phyloP scores from a whole-genome alignment of 164 flowering plant genomes.

The Piper longum region DNA sequence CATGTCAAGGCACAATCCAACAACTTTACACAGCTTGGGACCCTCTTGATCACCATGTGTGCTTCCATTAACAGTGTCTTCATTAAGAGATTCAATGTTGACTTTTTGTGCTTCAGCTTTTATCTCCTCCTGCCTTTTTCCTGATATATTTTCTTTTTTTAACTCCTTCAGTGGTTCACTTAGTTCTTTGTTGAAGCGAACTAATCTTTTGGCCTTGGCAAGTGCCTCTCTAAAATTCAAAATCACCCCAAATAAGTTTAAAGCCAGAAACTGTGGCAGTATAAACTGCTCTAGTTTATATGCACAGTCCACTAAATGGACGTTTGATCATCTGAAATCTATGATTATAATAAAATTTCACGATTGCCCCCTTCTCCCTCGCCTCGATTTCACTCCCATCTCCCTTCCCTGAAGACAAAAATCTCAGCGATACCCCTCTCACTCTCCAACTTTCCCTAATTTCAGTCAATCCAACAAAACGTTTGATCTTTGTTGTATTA shows the following conservation, averaged over 20 bases:
- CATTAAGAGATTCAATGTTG: slow-evolving; percentile 17
- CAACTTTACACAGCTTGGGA: slow-evolving; percentile 27
- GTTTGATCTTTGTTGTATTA: too few relatives aligned
- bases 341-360: too few relatives aligned
- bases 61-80: slow-evolving; percentile 17
- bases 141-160: slow-evolving; percentile 18
- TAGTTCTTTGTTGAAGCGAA: slow-evolving; percentile 70
- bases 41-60: slow-evolving; percentile 36
- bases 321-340: background rate
- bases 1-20: slow-evolving; percentile 89
- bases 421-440: too few relatives aligned
- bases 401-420: too few relatives aligned
- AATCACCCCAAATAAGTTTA: background rate
- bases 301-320: background rate
- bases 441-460: too few relatives aligned
- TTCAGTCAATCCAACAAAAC: too few relatives aligned
- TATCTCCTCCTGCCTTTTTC: slow-evolving; percentile 18
- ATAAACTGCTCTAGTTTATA: background rate
- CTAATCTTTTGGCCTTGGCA: slow-evolving; percentile 82
- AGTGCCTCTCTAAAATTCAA: slow-evolving; percentile 43
- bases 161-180: slow-evolving; percentile 24
- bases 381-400: too few relatives aligned
- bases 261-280: too few relatives aligned
- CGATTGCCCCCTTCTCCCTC: too few relatives aligned
- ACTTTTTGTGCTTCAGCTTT: slow-evolving; percentile 17